These are phyloP conservation scores for Dinochytrium kinnereticum DNA, from an alignment of 371 early-diverging fungal genomes.

Conservation along the genomic window DNA sequence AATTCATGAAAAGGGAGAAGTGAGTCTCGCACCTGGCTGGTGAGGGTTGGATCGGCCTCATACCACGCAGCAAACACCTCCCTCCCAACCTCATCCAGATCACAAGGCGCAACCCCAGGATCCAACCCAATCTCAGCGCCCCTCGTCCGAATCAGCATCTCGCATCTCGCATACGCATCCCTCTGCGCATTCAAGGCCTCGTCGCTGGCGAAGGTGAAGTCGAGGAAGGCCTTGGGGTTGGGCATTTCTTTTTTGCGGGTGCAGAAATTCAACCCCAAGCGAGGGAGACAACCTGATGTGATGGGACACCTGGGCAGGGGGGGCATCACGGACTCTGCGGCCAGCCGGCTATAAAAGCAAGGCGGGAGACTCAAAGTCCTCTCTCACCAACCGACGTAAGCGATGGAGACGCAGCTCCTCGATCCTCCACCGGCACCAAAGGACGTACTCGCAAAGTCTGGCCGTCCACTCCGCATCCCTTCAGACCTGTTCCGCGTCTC, in stretches of 20 bases:
- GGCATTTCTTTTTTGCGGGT: not conserved
- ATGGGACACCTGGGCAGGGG: not conserved
- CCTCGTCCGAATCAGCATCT: not conserved
- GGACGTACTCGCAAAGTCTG: no score
- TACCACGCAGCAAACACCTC: constrained; percentile 20
- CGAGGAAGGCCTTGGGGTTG: constrained; percentile 13
- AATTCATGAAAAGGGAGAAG: no score
- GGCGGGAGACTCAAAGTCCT: no score
- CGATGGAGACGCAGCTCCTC: not conserved
- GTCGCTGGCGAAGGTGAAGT: constrained; percentile 2
- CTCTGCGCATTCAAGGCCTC: not conserved
- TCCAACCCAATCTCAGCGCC: constrained; percentile 23
- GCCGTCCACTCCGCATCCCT: not conserved
- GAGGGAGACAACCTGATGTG: not conserved
- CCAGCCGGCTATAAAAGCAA: no score
- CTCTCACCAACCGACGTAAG: not conserved
- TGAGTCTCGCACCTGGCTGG: not conserved
- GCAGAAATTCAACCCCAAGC: not conserved
- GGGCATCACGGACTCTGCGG: not conserved
- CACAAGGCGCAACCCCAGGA: not conserved
- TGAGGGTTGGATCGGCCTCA: not conserved
- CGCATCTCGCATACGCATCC: not conserved
- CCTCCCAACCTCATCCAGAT: constrained; percentile 27
- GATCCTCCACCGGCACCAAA: not conserved
- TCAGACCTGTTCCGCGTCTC: not conserved